Evolutionary conservation across 768 basidiomycete genomes (phyloP).

Genomic region (Russula vinacea): DNA sequence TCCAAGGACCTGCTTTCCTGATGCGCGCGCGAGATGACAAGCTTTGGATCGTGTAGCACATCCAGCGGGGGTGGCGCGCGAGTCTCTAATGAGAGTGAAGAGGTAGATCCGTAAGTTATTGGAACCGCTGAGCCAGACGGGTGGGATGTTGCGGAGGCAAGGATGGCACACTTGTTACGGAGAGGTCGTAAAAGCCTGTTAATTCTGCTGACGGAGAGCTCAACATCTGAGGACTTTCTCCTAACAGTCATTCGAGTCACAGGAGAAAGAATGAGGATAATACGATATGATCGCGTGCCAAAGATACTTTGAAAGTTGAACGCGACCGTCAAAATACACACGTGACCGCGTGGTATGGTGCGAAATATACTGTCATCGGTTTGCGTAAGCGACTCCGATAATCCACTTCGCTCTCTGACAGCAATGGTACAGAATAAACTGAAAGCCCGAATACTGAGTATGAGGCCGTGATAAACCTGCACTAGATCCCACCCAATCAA

Average conservation of each 20-base stretch:
- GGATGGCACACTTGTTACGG: conserved; percentile 43
- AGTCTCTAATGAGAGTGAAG: neutral
- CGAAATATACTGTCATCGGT: too few relatives aligned
- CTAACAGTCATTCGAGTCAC: conserved; percentile 1
- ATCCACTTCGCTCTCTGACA: too few relatives aligned
- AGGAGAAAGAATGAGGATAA: too few relatives aligned
- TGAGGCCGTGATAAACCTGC: too few relatives aligned
- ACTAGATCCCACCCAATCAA: too few relatives aligned
- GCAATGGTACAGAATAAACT: too few relatives aligned
- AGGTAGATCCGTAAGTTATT: conserved; percentile 27
- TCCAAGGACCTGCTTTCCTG: conserved; percentile 38
- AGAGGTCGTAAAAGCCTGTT: conserved; percentile 49
- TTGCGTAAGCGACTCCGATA: too few relatives aligned
- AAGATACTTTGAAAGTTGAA: too few relatives aligned
- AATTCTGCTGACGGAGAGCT: conserved; percentile 43
- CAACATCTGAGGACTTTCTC: neutral
- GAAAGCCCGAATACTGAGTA: too few relatives aligned
- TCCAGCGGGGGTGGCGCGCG: conserved; percentile 37
- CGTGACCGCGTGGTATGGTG: neutral
- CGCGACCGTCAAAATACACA: neutral
- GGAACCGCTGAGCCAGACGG: conserved; percentile 26
- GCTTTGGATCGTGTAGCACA: conserved; percentile 41
- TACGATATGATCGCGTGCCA: neutral
- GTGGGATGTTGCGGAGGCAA: too few relatives aligned
- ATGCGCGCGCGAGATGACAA: conserved; percentile 36